Evolutionary conservation across 2,329 filamentous ascomycete species (phyloP), one percentile per base, ranked within the genome.

Genomic region (Penicillium brasilianum): DNA sequence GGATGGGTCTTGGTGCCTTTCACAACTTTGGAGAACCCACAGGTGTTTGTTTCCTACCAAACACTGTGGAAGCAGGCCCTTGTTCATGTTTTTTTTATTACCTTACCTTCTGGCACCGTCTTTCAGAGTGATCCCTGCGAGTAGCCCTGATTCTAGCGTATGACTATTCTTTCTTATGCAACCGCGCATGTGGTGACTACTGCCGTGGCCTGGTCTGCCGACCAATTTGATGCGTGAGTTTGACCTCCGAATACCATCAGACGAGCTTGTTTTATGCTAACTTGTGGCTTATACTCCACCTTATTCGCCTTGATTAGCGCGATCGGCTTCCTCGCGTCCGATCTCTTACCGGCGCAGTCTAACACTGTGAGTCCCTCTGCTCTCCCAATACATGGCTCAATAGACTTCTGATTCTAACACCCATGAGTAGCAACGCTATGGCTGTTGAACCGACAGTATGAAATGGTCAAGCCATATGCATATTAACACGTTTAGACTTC

Each of bases 111-210:
- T 85, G 84, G 78, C 87, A 86, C 67, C 81, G 82, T n/a, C 77
- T 80, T 8, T 80, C 83, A 3, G 85, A 88, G 70, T 77, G 84
- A n/a, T 83, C 81, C 1, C 82, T 86, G 69, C 85, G 87, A 8
- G 83, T 90, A 69, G 83, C 84, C 0, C 80, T 83, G 61, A 78
- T 82, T 68, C 74, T 84, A 52, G 83, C 69, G 72, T 87, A 44
- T 44, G 41, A 44, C 41, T 4, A 13, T 44, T 44, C 41, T 20
- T 6, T 10, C 18, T 1, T 44, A 44, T 44, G 41, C 41, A 25
- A 44, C 41, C 8, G 41, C 41, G 13, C 25, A 44, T 25, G 41
- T 44, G 41, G 41, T 44, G 20, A 44, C 41, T 3, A 22, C 25
- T 22, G 22, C 13, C 1, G 22, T 22, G 4, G 41, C 41, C 1